Conservation (phyloP, 768 basidiomycete species). For the Tephrocybe sp. region DNA sequence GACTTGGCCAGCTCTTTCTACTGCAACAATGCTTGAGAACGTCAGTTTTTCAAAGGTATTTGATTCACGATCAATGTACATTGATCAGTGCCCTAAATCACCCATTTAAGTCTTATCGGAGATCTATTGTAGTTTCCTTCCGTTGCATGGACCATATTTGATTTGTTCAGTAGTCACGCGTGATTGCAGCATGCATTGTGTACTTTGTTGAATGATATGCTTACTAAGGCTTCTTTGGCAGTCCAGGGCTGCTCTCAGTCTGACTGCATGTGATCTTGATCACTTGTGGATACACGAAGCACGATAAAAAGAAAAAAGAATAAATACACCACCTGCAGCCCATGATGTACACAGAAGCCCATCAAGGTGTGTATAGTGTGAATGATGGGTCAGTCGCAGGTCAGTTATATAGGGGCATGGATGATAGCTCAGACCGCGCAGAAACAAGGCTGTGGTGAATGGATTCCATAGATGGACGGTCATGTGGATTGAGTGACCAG, state of each 20-base stretch:
- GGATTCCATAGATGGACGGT: conserved; percentile 15
- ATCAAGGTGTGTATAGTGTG: background rate
- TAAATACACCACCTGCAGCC: background rate
- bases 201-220: too few species aligned
- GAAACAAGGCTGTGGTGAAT: conserved; percentile 1
- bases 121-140: too few species aligned
- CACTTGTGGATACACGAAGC: background rate
- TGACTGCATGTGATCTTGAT: too few species aligned
- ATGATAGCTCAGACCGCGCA: background rate
- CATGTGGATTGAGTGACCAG: conserved; percentile 9
- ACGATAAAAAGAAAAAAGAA: background rate
- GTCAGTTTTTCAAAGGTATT: too few species aligned
- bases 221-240: too few species aligned
- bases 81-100: too few species aligned
- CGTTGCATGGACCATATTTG: too few species aligned
- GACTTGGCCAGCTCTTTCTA: conserved; percentile 14
- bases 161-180: too few species aligned
- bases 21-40: conserved; percentile 3
- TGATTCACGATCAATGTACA: too few species aligned
- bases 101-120: too few species aligned
- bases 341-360: background rate
- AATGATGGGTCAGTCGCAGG: background rate
- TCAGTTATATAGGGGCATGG: background rate
- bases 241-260: too few species aligned
- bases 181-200: too few species aligned